Percentiles rank a stretch among this genome's conserved stretches.
phyloP scores from a whole-genome alignment of 108 stramenopile genomes.

The Fragilaria crotonensis region DNA sequence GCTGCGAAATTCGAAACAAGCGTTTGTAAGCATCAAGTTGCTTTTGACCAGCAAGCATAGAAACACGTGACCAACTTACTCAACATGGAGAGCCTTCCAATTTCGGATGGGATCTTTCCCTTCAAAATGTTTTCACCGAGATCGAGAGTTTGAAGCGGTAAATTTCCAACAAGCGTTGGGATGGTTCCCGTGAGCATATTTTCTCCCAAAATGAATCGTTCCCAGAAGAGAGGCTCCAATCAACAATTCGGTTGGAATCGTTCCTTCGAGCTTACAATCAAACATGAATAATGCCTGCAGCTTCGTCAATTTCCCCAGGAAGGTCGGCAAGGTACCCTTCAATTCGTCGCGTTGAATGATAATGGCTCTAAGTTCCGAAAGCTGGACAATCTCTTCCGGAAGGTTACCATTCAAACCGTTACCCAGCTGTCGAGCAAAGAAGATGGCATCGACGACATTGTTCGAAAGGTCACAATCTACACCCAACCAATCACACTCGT shows the following conservation, averaged over 20 bases:
- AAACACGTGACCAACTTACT: no score
- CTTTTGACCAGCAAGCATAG: no score
- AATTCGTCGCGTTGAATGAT: constrained; percentile 5
- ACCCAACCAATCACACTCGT: neutral
- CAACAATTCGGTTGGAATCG: neutral
- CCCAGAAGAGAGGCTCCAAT: neutral
- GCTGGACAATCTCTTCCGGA: neutral
- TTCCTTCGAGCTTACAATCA: neutral
- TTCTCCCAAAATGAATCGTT: neutral
- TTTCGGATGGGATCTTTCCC: constrained; percentile 1
- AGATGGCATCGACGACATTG: neutral
- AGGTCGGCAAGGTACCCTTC: constrained; percentile 19
- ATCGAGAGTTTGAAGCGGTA: neutral
- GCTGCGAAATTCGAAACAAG: no score
- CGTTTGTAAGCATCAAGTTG: no score
- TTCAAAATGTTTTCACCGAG: neutral
- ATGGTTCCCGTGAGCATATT: constrained; percentile 1
- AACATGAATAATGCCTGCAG: constrained; percentile 29
- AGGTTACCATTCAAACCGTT: neutral
- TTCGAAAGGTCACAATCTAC: neutral
- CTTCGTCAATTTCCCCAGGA: constrained; percentile 12
- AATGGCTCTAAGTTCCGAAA: constrained; percentile 1
- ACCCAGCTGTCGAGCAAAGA: neutral
- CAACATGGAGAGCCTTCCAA: neutral
- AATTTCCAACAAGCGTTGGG: neutral